Evolutionary conservation across 257 asterid genomes (phyloP), one percentile per base, ranked within the genome.

Genomic region (Petunia secreta): DNA sequence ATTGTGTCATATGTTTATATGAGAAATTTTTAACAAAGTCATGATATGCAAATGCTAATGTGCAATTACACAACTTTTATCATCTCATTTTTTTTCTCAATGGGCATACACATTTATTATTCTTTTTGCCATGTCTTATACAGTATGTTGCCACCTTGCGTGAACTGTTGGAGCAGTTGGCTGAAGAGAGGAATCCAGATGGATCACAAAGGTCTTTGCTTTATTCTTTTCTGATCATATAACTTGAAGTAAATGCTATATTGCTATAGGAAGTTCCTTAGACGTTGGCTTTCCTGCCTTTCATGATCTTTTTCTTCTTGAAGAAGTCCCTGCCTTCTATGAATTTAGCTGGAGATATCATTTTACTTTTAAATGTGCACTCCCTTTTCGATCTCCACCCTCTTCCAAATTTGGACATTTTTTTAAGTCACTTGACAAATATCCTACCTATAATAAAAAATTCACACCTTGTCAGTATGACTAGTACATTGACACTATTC

Each of bases 161-260:
- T 39, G 99, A 94, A 89, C 98, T 87, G 84, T 83, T 96, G 87
- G 99, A 96, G 85, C 96, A 94, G 83, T 85, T 96, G 86, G 91
- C 89, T 64, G 95, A 90, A 83, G 97, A 94, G 89, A 90, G 87
- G 86, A 90, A 82, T 81, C 87, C 91, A 6, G 97, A 90, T 81
- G 97, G 97, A 82, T 87, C 91, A 81, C 94, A 94, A 38, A 92
- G 99, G 99, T 96, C 67, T 34, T 85, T 80, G 50, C 63, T 87
- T 71, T 78, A 52, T 68, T 66, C 63, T 16, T 80, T 67, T 57
- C 66, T 54, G 46, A 5, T 77, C 43, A 15, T 50, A 34, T 63
- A 66, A n/a, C 43, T 77, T 50, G 16, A 46, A 36, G 44, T 41
- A 38, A 55, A 55, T 48, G 57, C 75, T 14, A 37, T 1, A 2